Evolutionary conservation across 441 rosid species (phyloP).

Genomic region (Rhodomyrtus psidioides): DNA sequence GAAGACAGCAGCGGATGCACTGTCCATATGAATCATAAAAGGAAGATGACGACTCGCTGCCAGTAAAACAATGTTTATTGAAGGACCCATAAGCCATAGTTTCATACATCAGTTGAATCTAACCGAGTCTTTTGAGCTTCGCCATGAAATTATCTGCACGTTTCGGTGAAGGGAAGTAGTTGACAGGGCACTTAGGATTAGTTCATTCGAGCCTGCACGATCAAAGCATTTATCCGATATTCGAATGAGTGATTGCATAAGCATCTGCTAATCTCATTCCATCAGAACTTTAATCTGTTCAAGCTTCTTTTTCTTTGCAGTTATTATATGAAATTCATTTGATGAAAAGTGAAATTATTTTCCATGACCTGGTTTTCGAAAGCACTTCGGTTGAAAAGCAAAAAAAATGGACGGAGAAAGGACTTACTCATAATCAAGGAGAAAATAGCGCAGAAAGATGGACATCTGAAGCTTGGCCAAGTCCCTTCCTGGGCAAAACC

Average conservation of each 20-base stretch:
- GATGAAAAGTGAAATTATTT: background rate
- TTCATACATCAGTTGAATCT: background rate
- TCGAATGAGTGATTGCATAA: background rate
- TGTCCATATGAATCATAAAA: background rate
- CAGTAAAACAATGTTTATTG: background rate
- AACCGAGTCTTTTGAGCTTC: background rate
- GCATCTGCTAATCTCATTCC: background rate
- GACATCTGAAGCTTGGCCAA: too few relatives aligned
- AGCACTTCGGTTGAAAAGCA: background rate
- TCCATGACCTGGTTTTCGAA: background rate
- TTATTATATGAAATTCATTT: background rate
- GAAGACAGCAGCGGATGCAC: background rate
- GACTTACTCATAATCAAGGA: background rate
- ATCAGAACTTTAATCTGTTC: background rate
- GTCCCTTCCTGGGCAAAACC: too few relatives aligned
- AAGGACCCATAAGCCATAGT: background rate
- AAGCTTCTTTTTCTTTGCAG: background rate
- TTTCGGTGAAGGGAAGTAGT: slow-evolving; percentile 1
- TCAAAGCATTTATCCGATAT: background rate
- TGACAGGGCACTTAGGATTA: background rate
- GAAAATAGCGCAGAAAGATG: background rate
- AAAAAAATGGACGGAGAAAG: background rate
- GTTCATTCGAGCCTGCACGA: background rate
- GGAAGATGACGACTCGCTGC: background rate
- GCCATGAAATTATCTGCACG: slow-evolving; percentile 7